Base-by-base conservation (phyloP, 2,329 filamentous ascomycete genomes). In the Tolypocladium tundrense region DNA sequence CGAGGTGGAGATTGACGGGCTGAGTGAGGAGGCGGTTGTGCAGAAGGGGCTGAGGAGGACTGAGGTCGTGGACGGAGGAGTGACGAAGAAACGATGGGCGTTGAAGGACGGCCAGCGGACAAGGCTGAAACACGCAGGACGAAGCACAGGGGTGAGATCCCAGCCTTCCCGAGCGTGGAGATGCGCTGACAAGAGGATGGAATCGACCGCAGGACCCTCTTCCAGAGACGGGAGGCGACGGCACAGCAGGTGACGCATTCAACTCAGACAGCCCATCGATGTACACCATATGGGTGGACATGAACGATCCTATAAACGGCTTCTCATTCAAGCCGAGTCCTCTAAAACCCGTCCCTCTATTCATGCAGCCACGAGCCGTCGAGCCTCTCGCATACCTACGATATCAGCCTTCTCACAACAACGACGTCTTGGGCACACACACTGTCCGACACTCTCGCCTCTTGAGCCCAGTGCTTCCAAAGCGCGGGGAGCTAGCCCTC, bases 261-360 rank as follows among this genome's bases (percentile, higher is more conserved):
- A 63, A 66, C 3, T 61, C 69, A 19, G 31, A 21, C 4, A n/a
- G 19, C 9, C 31, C 48, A 4, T 37, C 31, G 19, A 8, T 14
- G 50, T 70, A 71, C 3, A 68, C 71, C 1, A 75, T 82, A 7
- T 83, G 81, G 66, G 74, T 83, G 8, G 76, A 78, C 40, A 73
- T 80, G 5, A 68, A 69, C 35, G 75, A 84, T 60, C 80, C 81
- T 0, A 60, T 82, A 13, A 73, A 76, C 16, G 68, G 73, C 11
- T 69, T 71, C 4, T 70, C 76, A 2, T 83, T 83, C 63, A 72
- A 70, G 60, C 77, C 79, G 1, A 75, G 73, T 56, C 74, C 71
- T 4, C 72, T 78, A 13, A 84, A 83, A 60, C 78, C 80, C 1
- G 73, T 83, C 13, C 81, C 81, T 0, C 59, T 62, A 16, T 78